Base-by-base conservation (phyloP, 164 flowering plant species). In the Annona squamosa region DNA sequence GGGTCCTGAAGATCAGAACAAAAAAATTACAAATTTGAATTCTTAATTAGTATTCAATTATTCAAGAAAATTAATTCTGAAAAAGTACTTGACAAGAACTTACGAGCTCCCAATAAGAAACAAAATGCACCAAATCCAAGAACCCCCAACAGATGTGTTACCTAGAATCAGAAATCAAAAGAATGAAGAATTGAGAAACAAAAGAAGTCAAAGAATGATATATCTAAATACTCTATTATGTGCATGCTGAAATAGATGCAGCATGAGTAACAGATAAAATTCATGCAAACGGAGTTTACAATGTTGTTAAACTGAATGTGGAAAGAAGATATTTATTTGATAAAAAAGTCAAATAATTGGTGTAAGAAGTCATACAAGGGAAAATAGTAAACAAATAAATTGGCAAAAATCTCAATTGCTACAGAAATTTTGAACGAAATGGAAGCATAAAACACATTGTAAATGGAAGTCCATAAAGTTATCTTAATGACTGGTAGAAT, bases 61-160 rank as follows among this genome's bases (percentile, higher is more conserved):
- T 18, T 41, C 19, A 68, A 63, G 5, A 18, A 57, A 16, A 16
- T 7, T 71, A 67, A 18, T 17, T 37, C 37, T 63, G 7, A 44
- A 56, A 63, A 67, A 52, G 59, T 44, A 72, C 41, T 47, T 16
- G 6, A 48, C 4, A 4, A 71, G 45, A 46, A 90, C 98, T 90
- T 79, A 95, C 97, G 91, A 67, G 97, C 91, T 65, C 98, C 97
- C 81, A 93, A 79, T 2, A 95, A 72, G 81, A 91, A 95, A 82
- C 98, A 93, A 82, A 91, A 87, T 70, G 90, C 90, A 4, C 99
- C 99, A 68, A 93, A 96, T 5, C 93, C 90, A 69, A 96, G 90
- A 72, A 93, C 99, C 67, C 99, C 94, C 63, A 87, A 43, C 43
- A 95, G 81, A 84, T 95, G 91, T 4, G 97, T 96, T 78, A 93